Evolutionary conservation across 2,329 filamentous ascomycete genomes (phyloP).

Genomic region (Neonectria sp.): DNA sequence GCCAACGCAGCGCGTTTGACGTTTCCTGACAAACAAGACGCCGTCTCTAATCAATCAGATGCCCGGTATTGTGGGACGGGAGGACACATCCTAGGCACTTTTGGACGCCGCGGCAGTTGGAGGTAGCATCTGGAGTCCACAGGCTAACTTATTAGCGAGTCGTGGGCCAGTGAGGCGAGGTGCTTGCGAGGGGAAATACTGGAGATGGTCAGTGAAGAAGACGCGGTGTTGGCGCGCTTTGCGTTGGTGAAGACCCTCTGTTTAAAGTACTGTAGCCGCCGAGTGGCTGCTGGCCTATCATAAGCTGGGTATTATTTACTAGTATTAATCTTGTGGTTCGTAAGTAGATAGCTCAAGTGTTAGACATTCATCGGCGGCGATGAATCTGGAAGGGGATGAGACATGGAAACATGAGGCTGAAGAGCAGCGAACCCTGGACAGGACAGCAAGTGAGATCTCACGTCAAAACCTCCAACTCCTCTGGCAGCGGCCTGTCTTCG

Average conservation of each 20-base stretch:
- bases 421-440: not conserved
- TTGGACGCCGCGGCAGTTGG: constrained; percentile 20
- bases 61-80: constrained; percentile 25
- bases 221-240: constrained; percentile 18
- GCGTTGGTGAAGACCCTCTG: not conserved
- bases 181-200: not conserved
- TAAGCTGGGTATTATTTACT: constrained; percentile 1
- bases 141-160: constrained; percentile 7
- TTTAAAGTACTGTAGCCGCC: not conserved
- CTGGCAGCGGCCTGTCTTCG: constrained; percentile 46
- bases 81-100: constrained; percentile 1
- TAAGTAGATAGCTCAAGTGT: not conserved
- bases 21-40: not conserved
- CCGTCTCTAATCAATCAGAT: constrained; percentile 26
- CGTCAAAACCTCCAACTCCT: constrained; percentile 41
- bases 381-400: not conserved
- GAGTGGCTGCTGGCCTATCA: not conserved
- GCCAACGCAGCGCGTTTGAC: constrained; percentile 21
- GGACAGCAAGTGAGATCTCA: constrained; percentile 9
- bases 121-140: constrained; percentile 19
- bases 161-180: constrained; percentile 17
- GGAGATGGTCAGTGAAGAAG: constrained; percentile 11
- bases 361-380: not conserved
- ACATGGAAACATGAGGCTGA: not conserved
- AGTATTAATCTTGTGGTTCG: not conserved